Base-by-base conservation (phyloP, 805 yeast genomes). In the Phaffomyces antillensis region DNA sequence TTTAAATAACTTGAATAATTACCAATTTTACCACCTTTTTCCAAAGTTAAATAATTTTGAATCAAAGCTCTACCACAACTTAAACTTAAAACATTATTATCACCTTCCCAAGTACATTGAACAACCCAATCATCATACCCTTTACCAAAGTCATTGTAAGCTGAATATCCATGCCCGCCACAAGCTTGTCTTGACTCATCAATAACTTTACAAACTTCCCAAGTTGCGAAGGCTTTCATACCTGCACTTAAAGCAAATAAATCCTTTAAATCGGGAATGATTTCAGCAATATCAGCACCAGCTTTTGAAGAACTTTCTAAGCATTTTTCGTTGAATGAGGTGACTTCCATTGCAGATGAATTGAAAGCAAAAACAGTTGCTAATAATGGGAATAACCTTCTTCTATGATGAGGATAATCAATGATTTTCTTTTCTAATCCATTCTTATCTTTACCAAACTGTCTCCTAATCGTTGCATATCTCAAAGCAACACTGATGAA, bases 71-170 rank as follows among this genome's bases (percentile, higher is more conserved):
- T 81, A 41, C 96, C 97, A 51, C 87, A 76, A 46, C 88, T 82
- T 65, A 87, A 77, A 3, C 87, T 83, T 52, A 89, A 72, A 34
- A 89, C 83, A 57, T 81, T 89, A 70, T 89, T 90, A 64, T 89
- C 97, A 64, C 97, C 97, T 71, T 89, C 97, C 97, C 96, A 90
- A 25, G 96, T 89, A 66, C 96, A 88, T 68, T 90, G 96, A 35
- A 89, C 96, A 16, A 83, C 96, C 86, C 95, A 91, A 64, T 89
- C 97, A 49, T 77, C 76, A 68, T 78, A 86, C 12, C 87, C 88
- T 59, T 81, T 84, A 36, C 93, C 96, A 61, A 89, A 89, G 0
- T 88, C 95, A 55, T 86, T 79, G 65, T 89, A 90, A 15, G 88
- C 78, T 11, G 96, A 86, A 66, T 89, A 89, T 30, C 96, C 97